Evolutionary conservation across 176 grass and related monocot genomes (phyloP), one percentile per base, ranked within the genome.

Genomic region (Puccinellia tenuiflora): DNA sequence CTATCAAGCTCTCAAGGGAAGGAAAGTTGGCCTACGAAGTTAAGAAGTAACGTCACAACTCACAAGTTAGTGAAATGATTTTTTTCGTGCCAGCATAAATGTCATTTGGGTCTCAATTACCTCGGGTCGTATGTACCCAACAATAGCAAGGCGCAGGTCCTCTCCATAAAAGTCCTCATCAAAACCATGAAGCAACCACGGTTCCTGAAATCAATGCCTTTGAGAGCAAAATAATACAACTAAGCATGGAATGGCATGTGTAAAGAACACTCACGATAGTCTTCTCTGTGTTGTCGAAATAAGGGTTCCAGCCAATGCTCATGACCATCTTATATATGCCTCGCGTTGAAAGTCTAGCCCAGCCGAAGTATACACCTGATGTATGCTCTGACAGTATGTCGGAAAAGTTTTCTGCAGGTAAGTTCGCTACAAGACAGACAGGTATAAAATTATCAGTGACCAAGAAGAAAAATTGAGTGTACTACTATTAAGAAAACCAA

Each of bases 291-390:
- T 98, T 93, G 66, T 96, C 89, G 22, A 98, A 98, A 86, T 95
- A 98, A 29, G 93, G 93, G 87, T 98, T 98, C 96, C 96, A 99
- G 62, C 96, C 96, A 64, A 99, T 92, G 74, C 93, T 99, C 93
- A 99, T 99, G 81, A 92, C 96, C 96, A 96, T 99, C 81, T 96
- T 96, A 79, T 87, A 99, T 78, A 92, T 59, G 69, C 96, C 93
- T 74, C 63, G 87, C 18, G n/a, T 83, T 71, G 93, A 83, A 87
- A 96, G 85, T 48, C 81, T 74, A 78, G 89, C 96, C 96, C 96
- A 99, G 72, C 96, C 96, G 81, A 99, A 99, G 79, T 94, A 99
- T 51, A 99, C 93, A 53, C 96, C 93, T 34, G 89, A 99, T 66
- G 93, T 92, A 90, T 99, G 87, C 29, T 99, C 96, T 5, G 89